Evolutionary conservation across 2,329 filamentous ascomycete species (phyloP).

Genomic region (Plenodomus lindquistii): DNA sequence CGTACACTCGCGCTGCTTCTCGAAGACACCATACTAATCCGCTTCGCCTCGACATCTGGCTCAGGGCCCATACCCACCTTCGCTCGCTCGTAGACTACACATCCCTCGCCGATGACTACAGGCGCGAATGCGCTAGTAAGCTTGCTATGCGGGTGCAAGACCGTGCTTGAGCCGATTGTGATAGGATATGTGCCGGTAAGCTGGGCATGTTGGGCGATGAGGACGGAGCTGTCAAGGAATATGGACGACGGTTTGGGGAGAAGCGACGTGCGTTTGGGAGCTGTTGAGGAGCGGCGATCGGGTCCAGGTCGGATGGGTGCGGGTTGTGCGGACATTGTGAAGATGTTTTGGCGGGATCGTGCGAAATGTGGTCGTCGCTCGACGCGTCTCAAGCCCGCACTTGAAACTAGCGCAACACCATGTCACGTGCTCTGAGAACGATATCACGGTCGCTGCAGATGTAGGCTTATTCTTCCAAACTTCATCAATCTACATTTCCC

Average conservation of each 20-base stretch:
- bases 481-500: no score
- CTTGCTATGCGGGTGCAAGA: constrained; percentile 82
- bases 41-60: constrained; percentile 16
- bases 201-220: constrained; percentile 54
- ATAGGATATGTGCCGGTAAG: constrained; percentile 76
- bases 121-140: constrained; percentile 48
- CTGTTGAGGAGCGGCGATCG: constrained; percentile 34
- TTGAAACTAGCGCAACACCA: constrained; percentile 9
- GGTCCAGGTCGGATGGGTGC: constrained; percentile 22
- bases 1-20: constrained; percentile 11
- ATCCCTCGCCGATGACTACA: constrained; percentile 54
- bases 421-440: constrained; percentile 11
- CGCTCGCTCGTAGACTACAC: constrained; percentile 74
- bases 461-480: no score
- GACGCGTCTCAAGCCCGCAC: constrained; percentile 1
- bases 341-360: background rate
- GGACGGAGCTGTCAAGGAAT: constrained; percentile 51
- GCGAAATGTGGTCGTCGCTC: background rate
- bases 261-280: constrained; percentile 41
- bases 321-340: constrained; percentile 25
- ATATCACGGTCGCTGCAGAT: no score
- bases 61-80: constrained; percentile 35
- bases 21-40: constrained; percentile 14
- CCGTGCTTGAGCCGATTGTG: constrained; percentile 73
- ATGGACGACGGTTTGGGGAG: constrained; percentile 45